Evolutionary conservation across 108 stramenopile genomes (phyloP), one percentile per base, ranked within the genome.

Genomic region (Conticribra guillardii): DNA sequence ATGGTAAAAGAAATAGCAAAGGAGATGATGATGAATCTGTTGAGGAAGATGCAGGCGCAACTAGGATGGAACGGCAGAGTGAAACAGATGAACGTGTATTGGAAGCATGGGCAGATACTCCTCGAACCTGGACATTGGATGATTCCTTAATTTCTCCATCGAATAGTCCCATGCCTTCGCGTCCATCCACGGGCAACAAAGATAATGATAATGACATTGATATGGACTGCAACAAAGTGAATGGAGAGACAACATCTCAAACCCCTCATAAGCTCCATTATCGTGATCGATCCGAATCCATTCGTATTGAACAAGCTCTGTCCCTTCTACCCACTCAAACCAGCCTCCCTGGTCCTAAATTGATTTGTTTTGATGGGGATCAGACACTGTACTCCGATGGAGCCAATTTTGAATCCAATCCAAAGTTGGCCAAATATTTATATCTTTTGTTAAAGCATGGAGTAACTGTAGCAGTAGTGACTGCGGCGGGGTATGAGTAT

Each of bases 401-500:
- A 7, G 83, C 89, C 15, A 97, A 95, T 79, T 97, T 97, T 85
- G 93, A 94, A 18, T 77, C 71, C 45, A 90, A 90, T 82, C 92
- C 89, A 2, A 80, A 74, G 53, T 71, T 96, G 63, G 96, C 96
- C 29, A 79, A 82, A 56, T 91, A 90, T 59, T 65, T 94, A 16
- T 80, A 83, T 62, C 55, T 84, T 19, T 61, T 97, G 24, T 70
- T 97, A n/a, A 72, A 72, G 17, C 84, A 88, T 70, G 90, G 93
- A 17, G 91, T 93, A n/a, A 85, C 84, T 1, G 80, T 97, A 23
- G 90, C 92, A 4, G 90, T 97, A 7, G 95, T 97, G 0, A 97
- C 97, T 8, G 97, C 97, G 18, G 97, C 97, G 32, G 97, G 97
- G 0, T 97, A 97, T 65, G 94, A 95, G 47, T 95, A 95, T 70